Conservation (phyloP, 2,329 filamentous ascomycete genomes). For the Ceratocystiopsis sp. region DNA sequence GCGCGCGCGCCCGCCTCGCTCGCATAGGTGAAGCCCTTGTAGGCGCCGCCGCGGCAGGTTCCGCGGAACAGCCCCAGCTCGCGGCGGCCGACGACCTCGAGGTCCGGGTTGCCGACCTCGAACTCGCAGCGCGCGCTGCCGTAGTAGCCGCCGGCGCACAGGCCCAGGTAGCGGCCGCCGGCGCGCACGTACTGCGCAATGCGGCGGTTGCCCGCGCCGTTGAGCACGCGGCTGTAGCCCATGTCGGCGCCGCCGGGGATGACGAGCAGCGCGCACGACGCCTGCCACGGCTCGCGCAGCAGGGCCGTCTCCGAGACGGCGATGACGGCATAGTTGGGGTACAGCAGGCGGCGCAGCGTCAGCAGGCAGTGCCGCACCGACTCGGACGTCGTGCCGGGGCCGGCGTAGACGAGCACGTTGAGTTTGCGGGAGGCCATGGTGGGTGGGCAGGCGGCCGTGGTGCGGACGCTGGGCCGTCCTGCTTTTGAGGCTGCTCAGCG, state of each 20-base stretch:
- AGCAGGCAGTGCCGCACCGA: conserved; percentile 83
- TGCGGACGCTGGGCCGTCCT: too few relatives aligned
- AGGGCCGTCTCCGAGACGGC: conserved; percentile 63
- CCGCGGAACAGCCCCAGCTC: conserved; percentile 85
- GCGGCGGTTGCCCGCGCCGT: conserved; percentile 70
- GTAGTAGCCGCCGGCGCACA: conserved; percentile 93
- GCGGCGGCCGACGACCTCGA: conserved; percentile 73
- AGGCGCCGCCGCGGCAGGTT: conserved; percentile 69
- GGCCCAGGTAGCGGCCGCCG: conserved; percentile 74
- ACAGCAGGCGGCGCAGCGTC: conserved; percentile 69
- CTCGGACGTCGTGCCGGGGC: conserved; percentile 69
- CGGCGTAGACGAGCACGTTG: conserved; percentile 84
- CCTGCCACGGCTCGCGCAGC: conserved; percentile 79
- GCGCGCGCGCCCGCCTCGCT: conserved; percentile 73
- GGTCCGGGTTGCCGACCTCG: conserved; percentile 61
- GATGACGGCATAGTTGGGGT: conserved; percentile 84
- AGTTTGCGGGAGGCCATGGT: conserved; percentile 51
- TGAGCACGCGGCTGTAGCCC: conserved; percentile 73
- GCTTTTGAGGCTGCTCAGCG: too few relatives aligned
- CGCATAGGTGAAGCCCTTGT: conserved; percentile 76
- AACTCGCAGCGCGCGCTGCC: conserved; percentile 72
- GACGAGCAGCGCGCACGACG: conserved; percentile 75
- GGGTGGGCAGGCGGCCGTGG: too few relatives aligned
- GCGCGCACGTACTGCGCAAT: conserved; percentile 74
- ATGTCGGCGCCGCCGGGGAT: conserved; percentile 90